phyloP scores from a whole-genome alignment of 2,329 filamentous ascomycete genomes.

The Clarireedia sp. region DNA sequence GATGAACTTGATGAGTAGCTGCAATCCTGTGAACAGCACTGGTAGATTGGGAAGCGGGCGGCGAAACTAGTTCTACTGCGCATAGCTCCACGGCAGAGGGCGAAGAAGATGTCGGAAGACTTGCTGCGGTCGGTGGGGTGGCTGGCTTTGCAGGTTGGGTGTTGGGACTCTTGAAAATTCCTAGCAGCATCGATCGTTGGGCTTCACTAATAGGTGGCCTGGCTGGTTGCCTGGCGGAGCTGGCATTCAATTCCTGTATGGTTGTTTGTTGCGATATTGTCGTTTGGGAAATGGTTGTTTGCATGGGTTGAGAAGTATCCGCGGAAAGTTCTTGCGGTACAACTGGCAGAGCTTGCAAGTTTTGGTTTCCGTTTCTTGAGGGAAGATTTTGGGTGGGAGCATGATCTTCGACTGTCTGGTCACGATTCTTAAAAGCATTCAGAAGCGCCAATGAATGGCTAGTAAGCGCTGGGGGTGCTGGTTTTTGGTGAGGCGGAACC shows the following conservation, averaged over 20 bases:
- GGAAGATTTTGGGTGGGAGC: conserved; percentile 13
- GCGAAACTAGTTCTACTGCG: conserved; percentile 25
- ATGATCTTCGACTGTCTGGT: conserved; percentile 13
- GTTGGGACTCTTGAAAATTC: conserved; percentile 27
- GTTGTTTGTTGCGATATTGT: conserved; percentile 4
- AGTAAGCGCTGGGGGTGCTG: conserved; percentile 30
- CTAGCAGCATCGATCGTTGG: conserved; percentile 25
- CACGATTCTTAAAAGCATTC: conserved; percentile 35
- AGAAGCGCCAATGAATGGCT: conserved; percentile 38
- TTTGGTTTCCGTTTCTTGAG: conserved; percentile 13
- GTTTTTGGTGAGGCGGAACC: conserved; percentile 19
- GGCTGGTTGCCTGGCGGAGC: conserved; percentile 7
- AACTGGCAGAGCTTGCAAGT: conserved; percentile 1
- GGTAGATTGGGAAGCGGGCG: background rate
- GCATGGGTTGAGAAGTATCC: conserved; percentile 14
- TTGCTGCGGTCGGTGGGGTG: conserved; percentile 14
- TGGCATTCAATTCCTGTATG: conserved; percentile 1
- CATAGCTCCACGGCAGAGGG: conserved; percentile 29
- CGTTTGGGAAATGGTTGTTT: conserved; percentile 3
- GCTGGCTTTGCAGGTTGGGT: conserved; percentile 13
- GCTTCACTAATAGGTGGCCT: conserved; percentile 21
- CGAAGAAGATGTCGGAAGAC: conserved; percentile 20
- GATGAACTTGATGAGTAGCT: background rate
- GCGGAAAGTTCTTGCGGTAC: conserved; percentile 25
- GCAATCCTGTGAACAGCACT: conserved; percentile 10